phyloP scores from a whole-genome alignment of 169 alveolate species.

The Plasmodium relictum region DNA sequence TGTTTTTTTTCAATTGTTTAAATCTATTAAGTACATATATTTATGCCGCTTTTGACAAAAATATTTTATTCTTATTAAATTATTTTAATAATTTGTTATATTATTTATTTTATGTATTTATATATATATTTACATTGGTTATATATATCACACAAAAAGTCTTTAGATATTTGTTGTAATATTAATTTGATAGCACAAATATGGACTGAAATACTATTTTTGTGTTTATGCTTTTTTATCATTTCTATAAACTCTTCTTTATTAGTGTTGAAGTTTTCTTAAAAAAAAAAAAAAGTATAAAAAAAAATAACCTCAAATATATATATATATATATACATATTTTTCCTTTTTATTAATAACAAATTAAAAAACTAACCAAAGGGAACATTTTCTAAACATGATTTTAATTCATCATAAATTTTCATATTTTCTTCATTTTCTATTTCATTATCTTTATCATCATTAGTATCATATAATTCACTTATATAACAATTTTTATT shows the following conservation, averaged over 20 bases:
- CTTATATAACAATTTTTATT: conserved; percentile 5
- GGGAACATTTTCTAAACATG: conserved; percentile 33
- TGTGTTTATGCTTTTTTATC: conserved; percentile 53
- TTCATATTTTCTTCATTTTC: conserved; percentile 29
- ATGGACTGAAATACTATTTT: conserved; percentile 55
- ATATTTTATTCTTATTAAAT: background rate
- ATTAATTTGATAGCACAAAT: conserved; percentile 54
- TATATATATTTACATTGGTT: conserved; percentile 20
- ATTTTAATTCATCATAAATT: conserved; percentile 20
- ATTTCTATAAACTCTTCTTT: conserved; percentile 50
- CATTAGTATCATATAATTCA: background rate
- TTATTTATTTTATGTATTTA: background rate
- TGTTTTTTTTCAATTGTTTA: too few relatives aligned
- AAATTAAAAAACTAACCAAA: conserved; percentile 13
- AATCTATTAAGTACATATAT: too few relatives aligned
- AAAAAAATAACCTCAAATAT: background rate
- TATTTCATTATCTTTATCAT: conserved; percentile 3
- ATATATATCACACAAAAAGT: conserved; percentile 30
- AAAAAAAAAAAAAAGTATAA: background rate
- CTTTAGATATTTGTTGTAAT: conserved; percentile 65
- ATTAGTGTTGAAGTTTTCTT: conserved; percentile 7
- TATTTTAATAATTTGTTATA: too few relatives aligned
- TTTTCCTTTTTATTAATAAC: background rate
- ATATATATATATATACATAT: background rate
- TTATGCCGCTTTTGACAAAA: background rate